Evolutionary conservation across 2,329 filamentous ascomycete genomes (phyloP), one percentile per base, ranked within the genome.

Genomic region (Rutstroemia sp.): DNA sequence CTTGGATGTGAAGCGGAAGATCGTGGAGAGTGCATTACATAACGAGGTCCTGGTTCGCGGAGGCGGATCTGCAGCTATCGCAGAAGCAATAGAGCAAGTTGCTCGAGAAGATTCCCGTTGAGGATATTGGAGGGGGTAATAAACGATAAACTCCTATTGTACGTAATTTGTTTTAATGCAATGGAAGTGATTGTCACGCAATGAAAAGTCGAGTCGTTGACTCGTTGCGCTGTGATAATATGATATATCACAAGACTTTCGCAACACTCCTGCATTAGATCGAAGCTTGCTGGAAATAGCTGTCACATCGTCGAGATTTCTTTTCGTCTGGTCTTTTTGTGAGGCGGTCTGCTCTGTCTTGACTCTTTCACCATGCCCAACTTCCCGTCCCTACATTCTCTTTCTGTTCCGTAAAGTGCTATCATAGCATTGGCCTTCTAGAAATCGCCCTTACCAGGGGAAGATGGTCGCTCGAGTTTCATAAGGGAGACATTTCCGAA

Each of bases 21-120:
- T 71, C 27, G 72, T 82, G 37, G 67, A 67, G 6, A 71, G 73
- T 45, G 80, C 81, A 39, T 78, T 79, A 63, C 81, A 85, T 67
- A 83, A 79, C 58, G 79, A 83, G 63, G 74, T 76, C 49, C 77
- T 80, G 67, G 73, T 76, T 46, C 71, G 73, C 57, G 68, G 67
- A 25, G 74, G 73, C 51, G 79, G 78, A 16, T 73, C 73, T 59
- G 68, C 62, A 45, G 70, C 74, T 19, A 73, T 79, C 54, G 74
- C 75, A 14, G 70, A 73, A 27, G 77, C 75, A 52, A 71, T 81
- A 56, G 39, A 56, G 19, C 27, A 58, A 34, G 51, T 56, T 46
- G 25, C 19, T 51, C 25, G 44, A 47, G 27, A 5, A 23, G 23
- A 23, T 23, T 23, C 23, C 23, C 23, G 23, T 23, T 23, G 23